These are phyloP conservation scores for Fraxinus floribunda DNA, from an alignment of 305 asterid genomes.

Conservation along the genomic window DNA sequence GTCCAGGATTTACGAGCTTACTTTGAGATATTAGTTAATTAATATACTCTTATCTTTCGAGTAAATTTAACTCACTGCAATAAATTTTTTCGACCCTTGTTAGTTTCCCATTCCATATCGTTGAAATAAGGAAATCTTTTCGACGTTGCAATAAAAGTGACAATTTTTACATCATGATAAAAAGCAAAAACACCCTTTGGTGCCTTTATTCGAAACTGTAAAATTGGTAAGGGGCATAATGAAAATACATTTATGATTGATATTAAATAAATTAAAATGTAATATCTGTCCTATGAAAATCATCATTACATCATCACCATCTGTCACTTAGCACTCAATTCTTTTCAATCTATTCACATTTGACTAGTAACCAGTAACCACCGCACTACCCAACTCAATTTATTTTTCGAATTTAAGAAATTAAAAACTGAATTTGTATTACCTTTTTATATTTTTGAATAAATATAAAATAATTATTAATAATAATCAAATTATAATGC, in stretches of 20 bases:
- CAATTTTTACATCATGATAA: background rate
- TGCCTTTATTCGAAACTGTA: background rate
- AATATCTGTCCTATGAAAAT: background rate
- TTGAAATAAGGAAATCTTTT: too few relatives aligned
- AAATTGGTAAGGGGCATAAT: background rate
- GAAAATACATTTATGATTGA: background rate
- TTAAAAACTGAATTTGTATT: too few relatives aligned
- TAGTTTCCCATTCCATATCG: too few relatives aligned
- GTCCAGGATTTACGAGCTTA: too few relatives aligned
- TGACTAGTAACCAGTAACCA: slow-evolving; percentile 18
- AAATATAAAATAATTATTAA: too few relatives aligned
- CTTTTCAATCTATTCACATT: slow-evolving; percentile 20
- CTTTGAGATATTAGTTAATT: too few relatives aligned
- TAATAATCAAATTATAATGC: background rate
- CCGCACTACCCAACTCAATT: slow-evolving; percentile 15
- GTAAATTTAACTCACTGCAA: background rate
- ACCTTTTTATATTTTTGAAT: background rate
- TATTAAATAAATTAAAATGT: background rate
- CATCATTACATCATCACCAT: slow-evolving; percentile 29
- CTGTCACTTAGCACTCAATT: slow-evolving; percentile 21
- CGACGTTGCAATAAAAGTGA: background rate
- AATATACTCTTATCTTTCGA: background rate
- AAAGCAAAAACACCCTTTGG: background rate
- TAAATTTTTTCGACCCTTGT: background rate
- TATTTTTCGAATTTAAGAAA: background rate